Conservation (phyloP, 1,284 basidiomycete genomes). For the Trametes pubescens region DNA sequence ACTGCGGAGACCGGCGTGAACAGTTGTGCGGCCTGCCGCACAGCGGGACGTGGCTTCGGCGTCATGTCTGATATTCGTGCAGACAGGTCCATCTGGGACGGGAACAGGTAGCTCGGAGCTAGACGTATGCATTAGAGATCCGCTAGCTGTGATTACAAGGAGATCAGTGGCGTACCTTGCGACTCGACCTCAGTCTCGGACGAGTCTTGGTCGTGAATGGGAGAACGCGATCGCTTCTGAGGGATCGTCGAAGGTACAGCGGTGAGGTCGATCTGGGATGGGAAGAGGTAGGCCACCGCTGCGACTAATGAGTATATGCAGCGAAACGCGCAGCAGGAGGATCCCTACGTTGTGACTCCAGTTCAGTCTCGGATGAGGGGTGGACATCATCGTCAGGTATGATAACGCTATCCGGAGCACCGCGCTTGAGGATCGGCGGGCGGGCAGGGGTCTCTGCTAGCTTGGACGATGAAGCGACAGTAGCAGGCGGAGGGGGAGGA, state of each 20-base stretch:
- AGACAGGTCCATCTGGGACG: conserved; percentile 24
- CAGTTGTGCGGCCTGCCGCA: conserved; percentile 11
- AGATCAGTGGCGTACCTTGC: conserved; percentile 22
- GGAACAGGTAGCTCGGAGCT: conserved; percentile 18
- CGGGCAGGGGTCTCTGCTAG: neutral
- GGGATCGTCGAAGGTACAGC: conserved; percentile 4
- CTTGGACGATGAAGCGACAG: conserved; percentile 10
- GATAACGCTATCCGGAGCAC: neutral
- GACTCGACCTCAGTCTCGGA: conserved; percentile 38
- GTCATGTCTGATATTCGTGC: conserved; percentile 16
- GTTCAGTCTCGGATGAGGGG: conserved; percentile 29
- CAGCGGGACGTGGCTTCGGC: conserved; percentile 8
- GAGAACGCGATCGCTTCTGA: conserved; percentile 22
- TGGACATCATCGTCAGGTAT: conserved; percentile 11
- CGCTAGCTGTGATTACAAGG: neutral
- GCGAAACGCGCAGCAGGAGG: neutral
- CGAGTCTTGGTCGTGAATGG: conserved; percentile 18
- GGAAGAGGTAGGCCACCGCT: conserved; percentile 26
- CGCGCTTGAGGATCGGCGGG: conserved; percentile 4
- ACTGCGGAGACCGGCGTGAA: conserved; percentile 23
- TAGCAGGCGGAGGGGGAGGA: conserved; percentile 28
- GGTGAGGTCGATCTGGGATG: conserved; percentile 22
- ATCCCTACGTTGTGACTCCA: conserved; percentile 27
- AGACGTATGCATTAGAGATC: neutral
- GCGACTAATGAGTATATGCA: neutral